Evolutionary conservation across 2,329 filamentous ascomycete genomes (phyloP), one percentile per base, ranked within the genome.

Genomic region (Plenodomus tracheiphilus): DNA sequence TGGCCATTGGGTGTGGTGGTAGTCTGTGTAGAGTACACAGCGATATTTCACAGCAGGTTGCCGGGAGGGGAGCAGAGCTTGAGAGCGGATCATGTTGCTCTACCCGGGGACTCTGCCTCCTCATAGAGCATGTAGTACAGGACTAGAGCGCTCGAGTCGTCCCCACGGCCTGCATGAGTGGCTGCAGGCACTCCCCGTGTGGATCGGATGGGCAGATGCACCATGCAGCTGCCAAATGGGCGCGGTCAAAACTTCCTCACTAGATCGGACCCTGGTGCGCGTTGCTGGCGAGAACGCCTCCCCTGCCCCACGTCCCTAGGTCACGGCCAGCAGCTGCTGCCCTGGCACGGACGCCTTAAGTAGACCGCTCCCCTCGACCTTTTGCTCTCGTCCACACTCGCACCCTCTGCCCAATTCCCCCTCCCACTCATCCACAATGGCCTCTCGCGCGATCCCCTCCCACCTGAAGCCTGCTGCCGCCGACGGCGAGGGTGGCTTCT

Each of bases 401-500:
- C 43, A 40, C 35, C 41, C 49, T 41, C 43, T 43, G 35, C 35
- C 18, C 16, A 6, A 41, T 19, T 43, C 20, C 19, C 46, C 19
- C 28, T 40, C 39, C 36, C 20, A 49, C 46, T 44, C 21, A 66
- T n/a, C n/a, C 59, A 78, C 63, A 65, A 93, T 93, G 88, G 85
- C 88, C 58, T 81, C 84, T 68, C 79, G 79, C 63, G 88, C 89
- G 58, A 79, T 97, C 65, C 91, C 92, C 58, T 81, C 88, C 37
- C 93, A 95, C 81, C 82, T 97, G 67, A 93, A 91, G 82, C 81
- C 85, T 54, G 75, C 76, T 51, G 61, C 66, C 32, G 69, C 69
- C 32, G 64, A 57, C 32, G 70, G 68, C 51, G 71, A 67, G 47
- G 60, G 61, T 37, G 76, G 72, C 62, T 79, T 85, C 59, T 77